A percentile compares a stretch with the other conserved stretches of the same genome.
Evolutionary conservation across 2,329 filamentous ascomycete species (phyloP).

Genomic region (Fusarium sp.): DNA sequence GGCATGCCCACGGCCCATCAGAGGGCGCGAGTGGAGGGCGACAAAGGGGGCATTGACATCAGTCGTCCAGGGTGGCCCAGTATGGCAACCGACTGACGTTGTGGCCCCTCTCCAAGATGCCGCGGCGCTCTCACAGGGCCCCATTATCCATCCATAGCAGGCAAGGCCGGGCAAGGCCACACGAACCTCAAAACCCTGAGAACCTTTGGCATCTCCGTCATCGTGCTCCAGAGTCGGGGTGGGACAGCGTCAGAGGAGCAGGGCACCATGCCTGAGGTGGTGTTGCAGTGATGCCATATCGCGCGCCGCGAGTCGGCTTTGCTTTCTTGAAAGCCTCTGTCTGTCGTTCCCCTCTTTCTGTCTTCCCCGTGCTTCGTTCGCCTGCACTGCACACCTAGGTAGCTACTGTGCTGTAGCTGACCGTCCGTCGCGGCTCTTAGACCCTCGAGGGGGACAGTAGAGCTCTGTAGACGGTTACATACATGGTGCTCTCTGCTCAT

Average conservation of each 20-base stretch:
- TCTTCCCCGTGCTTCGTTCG: constrained; percentile 35
- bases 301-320: constrained; percentile 34
- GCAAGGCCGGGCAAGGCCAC: constrained; percentile 30
- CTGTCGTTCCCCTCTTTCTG: constrained; percentile 8
- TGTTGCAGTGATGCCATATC: constrained; percentile 47
- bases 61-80: constrained; percentile 40
- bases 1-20: constrained; percentile 27
- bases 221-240: constrained; percentile 42
- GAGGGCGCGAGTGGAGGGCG: constrained; percentile 31
- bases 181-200: constrained; percentile 38
- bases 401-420: background rate
- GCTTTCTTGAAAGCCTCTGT: background rate
- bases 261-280: constrained; percentile 38
- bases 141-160: background rate
- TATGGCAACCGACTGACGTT: constrained; percentile 42
- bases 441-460: constrained; percentile 24
- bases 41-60: constrained; percentile 44
- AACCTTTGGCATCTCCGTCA: constrained; percentile 41
- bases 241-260: constrained; percentile 39
- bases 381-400: constrained; percentile 22
- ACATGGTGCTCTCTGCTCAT: constrained; percentile 28
- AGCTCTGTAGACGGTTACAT: constrained; percentile 28
- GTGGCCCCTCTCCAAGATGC: constrained; percentile 41
- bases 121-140: constrained; percentile 35
- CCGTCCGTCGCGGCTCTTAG: constrained; percentile 23